Percentiles rank a stretch among this genome's conserved stretches.
Evolutionary conservation across 192 early-diverging fungal genomes (phyloP).

Genomic region (Podochytrium sp.): DNA sequence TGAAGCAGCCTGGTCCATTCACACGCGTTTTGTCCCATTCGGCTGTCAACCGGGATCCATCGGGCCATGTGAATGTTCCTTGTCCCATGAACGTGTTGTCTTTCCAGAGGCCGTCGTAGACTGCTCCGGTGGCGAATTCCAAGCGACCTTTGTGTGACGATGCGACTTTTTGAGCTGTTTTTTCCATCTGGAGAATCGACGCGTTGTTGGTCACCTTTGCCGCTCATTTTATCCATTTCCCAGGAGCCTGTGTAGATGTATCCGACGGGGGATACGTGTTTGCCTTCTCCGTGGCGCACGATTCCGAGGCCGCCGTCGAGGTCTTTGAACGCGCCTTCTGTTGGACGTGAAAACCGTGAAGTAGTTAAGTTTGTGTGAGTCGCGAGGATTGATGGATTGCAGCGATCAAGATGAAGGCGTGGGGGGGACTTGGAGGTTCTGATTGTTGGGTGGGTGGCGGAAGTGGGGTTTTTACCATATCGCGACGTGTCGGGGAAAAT

Average conservation of each 20-base stretch:
- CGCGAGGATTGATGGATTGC: background rate
- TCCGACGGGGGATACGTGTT: slow-evolving; percentile 4
- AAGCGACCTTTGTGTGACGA: background rate
- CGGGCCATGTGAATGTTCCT: slow-evolving; percentile 43
- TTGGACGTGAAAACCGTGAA: background rate
- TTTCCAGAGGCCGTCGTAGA: slow-evolving; percentile 40
- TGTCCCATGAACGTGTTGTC: slow-evolving; percentile 42
- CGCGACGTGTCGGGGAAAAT: slow-evolving; percentile 43
- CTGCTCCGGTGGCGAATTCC: slow-evolving; percentile 31
- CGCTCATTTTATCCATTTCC: slow-evolving; percentile 33
- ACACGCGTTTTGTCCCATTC: slow-evolving; percentile 40
- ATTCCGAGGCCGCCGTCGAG: background rate
- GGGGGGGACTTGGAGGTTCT: too few relatives aligned
- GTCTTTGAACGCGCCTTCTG: slow-evolving; percentile 14
- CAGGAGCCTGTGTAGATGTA: slow-evolving; percentile 18
- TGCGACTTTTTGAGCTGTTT: background rate
- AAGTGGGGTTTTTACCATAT: slow-evolving; percentile 34
- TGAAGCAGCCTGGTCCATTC: slow-evolving; percentile 39
- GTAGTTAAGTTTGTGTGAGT: too few relatives aligned
- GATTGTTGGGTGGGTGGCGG: too few relatives aligned
- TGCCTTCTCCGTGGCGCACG: slow-evolving; percentile 30
- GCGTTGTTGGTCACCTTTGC: background rate
- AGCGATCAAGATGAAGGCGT: background rate
- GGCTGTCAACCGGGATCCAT: slow-evolving; percentile 33
- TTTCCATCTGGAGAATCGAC: background rate